Evolutionary conservation across 106 monocot genomes (phyloP), one percentile per base, ranked within the genome.

Genomic region (Dendrobium chrysotoxum): DNA sequence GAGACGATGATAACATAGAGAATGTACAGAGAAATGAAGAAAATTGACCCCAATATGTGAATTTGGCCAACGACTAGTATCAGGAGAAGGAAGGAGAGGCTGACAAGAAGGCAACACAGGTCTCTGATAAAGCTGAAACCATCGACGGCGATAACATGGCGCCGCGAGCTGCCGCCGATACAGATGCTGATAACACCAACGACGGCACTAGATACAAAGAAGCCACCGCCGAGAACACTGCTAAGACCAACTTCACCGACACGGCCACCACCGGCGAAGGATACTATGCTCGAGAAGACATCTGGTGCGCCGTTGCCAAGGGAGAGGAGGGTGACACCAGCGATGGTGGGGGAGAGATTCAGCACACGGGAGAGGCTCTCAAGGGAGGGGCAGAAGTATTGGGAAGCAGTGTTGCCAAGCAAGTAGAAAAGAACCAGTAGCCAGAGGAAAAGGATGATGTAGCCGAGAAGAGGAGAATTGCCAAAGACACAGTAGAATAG

Each of bases 141-240:
- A 9, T 89, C 79, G 61, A 86, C 66, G 44, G 23, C 18, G 21
- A 82, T 72, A 5, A 4, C 54, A 7, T 53, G 42, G 3, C 18
- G 2, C 26, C 71, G 1, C 9, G 57, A 20, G 77, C 23, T 0
- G 30, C 9, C 7, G 1, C 46, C 28, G 68, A 66, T 2, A 61
- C 28, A 25, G 55, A 83, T 61, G 80, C 75, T 61, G 35, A 86
- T 81, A 8, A 76, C 38, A 8, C 79, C 86, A 0, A 79, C 79
- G 4, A 84, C 86, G 4, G 86, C 86, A 26, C 65, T 85, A 0
- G 91, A 82, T 18, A 91, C 86, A 79, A 92, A 89, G 71, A 92
- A 87, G 0, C 84, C 92, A 3, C 92, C 87, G 5, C 92, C 89
- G 23, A 92, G 80, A 0, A 92, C 80, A 55, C 87, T 84, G 79